Conservation (phyloP, 345 rosid species). For the Camelina sativa region DNA sequence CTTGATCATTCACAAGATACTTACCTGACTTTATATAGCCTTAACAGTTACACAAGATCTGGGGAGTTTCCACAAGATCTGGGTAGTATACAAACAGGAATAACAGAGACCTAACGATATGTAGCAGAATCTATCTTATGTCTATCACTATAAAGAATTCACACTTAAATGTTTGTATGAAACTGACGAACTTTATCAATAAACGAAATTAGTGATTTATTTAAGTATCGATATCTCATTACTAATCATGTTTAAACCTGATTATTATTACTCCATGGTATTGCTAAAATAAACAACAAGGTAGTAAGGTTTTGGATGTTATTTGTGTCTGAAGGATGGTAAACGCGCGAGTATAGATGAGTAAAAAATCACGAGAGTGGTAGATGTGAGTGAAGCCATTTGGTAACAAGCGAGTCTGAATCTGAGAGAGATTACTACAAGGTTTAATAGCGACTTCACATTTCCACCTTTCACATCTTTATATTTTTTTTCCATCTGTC, state of each 20-base stretch:
- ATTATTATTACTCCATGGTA: not conserved
- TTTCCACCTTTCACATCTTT: conserved; percentile 36
- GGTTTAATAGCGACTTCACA: conserved; percentile 36
- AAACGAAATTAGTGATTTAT: too few species aligned
- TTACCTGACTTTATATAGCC: too few species aligned
- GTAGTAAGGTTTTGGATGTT: not conserved
- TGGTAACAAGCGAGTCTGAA: conserved; percentile 35
- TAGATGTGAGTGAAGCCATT: conserved; percentile 35
- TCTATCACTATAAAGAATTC: too few species aligned
- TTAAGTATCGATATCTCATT: not conserved
- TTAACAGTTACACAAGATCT: too few species aligned
- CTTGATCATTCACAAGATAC: too few species aligned
- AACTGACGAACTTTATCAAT: too few species aligned
- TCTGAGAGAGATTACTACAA: conserved; percentile 35
- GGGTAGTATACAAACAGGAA: too few species aligned
- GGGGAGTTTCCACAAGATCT: too few species aligned
- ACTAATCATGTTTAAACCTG: not conserved
- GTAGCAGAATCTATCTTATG: too few species aligned
- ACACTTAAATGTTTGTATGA: too few species aligned
- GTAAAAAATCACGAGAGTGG: conserved; percentile 26
- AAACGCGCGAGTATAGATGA: not conserved
- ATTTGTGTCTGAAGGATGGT: not conserved
- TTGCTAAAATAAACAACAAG: not conserved
- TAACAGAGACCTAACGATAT: too few species aligned
- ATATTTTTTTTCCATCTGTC: conserved; percentile 20